Base-by-base conservation (phyloP, 1,139 yeast species). In the Yamadazyma atmosphaerica region DNA sequence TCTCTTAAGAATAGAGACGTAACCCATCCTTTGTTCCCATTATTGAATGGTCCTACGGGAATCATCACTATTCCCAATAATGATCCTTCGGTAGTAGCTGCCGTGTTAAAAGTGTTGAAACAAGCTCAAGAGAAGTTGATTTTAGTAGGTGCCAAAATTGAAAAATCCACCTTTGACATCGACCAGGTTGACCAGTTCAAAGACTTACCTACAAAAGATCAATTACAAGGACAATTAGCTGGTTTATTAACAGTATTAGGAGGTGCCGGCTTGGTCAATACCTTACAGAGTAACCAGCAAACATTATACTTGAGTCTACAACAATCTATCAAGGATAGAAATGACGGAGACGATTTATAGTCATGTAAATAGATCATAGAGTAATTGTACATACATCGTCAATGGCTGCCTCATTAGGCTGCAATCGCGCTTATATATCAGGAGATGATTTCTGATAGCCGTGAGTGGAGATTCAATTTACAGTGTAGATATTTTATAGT, bases 251-350 rank as follows among this genome's bases (percentile, higher is more conserved):
- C 90, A 12, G 67, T 85, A 41, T 74, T 86, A 46, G 87, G 96
- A 44, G 98, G 97, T 55, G 94, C 89, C 32, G 95, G 95, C 3
- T 74, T 90, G 58, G 95, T 86, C 5, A 79, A 79, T 62, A 86
- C 96, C 19, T 74, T 90, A 60, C 84, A 86, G 62, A 63, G 86
- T 21, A 71, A 87, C 14, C 67, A 86, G 22, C 79, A 79, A 49
- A 65, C 70, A 44, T 74, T 90, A 51, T 86, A 86, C 54, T 70
- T 89, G 60, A 86, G 95, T 6, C 64, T 89, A 81, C 82, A 44
- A 72, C 81, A 47, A 81, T 82, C 52, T 61, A 70, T 45, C 65
- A 77, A 60, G 74, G 75, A 63, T 39, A 57, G 63, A 40, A 48
- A 41, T 36, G 50, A 46, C 23, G 48, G 50, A 35, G 36, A 45